A percentile compares a stretch with the other conserved stretches of the same genome.
These are phyloP conservation scores for Lavandula angustifolia DNA, from an alignment of 257 asterid species.

Conservation along the genomic window DNA sequence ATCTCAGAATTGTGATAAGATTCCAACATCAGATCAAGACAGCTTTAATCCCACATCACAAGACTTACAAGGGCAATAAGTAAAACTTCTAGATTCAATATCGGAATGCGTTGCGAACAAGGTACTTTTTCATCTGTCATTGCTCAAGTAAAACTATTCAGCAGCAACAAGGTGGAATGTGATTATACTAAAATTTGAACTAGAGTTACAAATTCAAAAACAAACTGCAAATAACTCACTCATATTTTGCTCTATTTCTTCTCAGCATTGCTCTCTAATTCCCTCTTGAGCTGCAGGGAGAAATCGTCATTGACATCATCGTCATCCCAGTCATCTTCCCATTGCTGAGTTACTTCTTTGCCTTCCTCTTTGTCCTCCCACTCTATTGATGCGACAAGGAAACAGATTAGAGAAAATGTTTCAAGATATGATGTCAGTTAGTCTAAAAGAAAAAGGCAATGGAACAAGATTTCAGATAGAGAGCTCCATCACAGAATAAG, in stretches of 20 bases:
- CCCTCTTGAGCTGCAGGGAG: constrained; percentile 84
- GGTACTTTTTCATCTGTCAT: too few relatives aligned
- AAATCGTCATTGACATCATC: constrained; percentile 92
- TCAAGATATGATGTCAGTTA: too few relatives aligned
- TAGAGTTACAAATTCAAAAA: constrained; percentile 11
- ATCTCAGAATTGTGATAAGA: too few relatives aligned
- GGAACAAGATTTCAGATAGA: not conserved
- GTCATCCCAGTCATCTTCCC: constrained; percentile 99
- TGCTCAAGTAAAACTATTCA: too few relatives aligned
- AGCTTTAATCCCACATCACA: not conserved
- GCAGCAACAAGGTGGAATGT: constrained; percentile 17
- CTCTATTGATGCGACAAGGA: constrained; percentile 40
- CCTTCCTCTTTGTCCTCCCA: constrained; percentile 77
- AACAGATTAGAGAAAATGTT: constrained; percentile 21
- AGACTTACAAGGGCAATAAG: not conserved
- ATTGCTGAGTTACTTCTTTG: constrained; percentile 74
- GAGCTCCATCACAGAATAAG: not conserved
- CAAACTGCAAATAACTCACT: constrained; percentile 24
- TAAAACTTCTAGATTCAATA: not conserved
- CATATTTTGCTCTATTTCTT: constrained; percentile 44
- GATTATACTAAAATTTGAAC: not conserved
- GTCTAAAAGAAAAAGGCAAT: too few relatives aligned
- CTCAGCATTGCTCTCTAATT: constrained; percentile 69
- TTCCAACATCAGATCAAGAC: too few relatives aligned
- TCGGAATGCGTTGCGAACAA: constrained; percentile 5